These are phyloP conservation scores for Talaromyces sp. DNA, from an alignment of 2,329 filamentous ascomycete species.

Conservation along the genomic window DNA sequence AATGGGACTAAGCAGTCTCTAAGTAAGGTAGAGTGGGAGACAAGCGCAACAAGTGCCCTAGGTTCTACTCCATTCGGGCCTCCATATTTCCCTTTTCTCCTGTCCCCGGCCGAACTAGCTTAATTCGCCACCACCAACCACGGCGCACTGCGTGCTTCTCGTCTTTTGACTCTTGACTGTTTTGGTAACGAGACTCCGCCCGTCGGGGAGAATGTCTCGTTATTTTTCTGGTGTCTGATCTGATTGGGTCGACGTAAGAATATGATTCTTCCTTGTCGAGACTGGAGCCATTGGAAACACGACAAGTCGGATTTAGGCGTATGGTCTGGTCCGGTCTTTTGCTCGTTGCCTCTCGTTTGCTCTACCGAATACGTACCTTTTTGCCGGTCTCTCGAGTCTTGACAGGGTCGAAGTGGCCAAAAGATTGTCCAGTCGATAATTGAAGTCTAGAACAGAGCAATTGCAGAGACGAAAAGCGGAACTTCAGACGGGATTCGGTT, in stretches of 20 bases:
- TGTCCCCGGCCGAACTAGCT: constrained; percentile 1
- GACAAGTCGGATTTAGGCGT: constrained; percentile 1
- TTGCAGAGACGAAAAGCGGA: background rate
- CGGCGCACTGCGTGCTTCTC: background rate
- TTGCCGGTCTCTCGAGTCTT: background rate
- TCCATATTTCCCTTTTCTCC: background rate
- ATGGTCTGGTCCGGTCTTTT: background rate
- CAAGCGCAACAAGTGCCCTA: background rate
- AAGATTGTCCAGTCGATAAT: background rate
- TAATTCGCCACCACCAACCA: constrained; percentile 16
- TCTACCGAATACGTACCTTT: background rate
- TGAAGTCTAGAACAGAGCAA: background rate
- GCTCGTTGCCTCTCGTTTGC: background rate
- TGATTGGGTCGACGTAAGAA: background rate
- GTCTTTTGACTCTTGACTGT: background rate
- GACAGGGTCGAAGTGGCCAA: background rate
- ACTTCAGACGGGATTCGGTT: background rate
- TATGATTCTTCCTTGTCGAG: background rate
- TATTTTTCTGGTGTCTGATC: background rate
- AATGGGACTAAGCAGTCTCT: background rate
- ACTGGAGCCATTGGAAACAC: background rate
- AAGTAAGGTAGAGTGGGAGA: background rate
- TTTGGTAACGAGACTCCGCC: constrained; percentile 2
- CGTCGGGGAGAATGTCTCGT: constrained; percentile 1
- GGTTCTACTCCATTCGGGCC: background rate